Evolutionary conservation across 805 yeast species (phyloP).

Genomic region (Metschnikowia cerradonensis): DNA sequence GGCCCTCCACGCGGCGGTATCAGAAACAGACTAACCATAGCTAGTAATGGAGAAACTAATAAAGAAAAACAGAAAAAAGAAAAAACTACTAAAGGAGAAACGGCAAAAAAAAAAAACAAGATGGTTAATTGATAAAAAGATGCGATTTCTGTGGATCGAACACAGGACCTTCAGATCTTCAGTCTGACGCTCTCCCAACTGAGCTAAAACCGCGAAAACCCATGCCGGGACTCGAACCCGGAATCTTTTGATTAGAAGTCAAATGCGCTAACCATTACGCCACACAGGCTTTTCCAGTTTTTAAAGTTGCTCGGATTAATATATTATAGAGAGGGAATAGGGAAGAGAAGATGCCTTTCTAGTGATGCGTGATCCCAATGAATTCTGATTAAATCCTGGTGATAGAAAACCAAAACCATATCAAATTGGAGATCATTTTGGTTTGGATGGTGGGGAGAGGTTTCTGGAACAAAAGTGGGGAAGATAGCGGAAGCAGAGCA

Average conservation of each 20-base stretch:
- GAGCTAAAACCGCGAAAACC: constrained; percentile 27
- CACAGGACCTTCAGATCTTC: constrained; percentile 24
- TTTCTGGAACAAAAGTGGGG: neutral
- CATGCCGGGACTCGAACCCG: constrained; percentile 22
- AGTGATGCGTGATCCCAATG: too few species aligned
- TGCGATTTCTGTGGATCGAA: constrained; percentile 22
- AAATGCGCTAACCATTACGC: constrained; percentile 21
- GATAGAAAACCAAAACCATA: too few species aligned
- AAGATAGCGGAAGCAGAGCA: neutral
- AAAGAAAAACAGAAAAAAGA: neutral
- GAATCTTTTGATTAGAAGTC: constrained; percentile 21
- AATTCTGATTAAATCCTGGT: too few species aligned
- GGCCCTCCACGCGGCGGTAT: constrained; percentile 21
- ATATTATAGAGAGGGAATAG: too few species aligned
- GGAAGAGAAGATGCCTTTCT: too few species aligned
- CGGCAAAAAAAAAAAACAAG: too few species aligned
- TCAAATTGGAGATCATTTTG: too few species aligned
- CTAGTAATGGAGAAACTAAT: too few species aligned
- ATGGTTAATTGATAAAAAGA: neutral
- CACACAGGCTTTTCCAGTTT: constrained; percentile 14
- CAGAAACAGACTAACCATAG: neutral
- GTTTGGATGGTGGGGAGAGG: too few species aligned
- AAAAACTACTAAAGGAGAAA: too few species aligned
- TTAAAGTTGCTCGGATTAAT: neutral
- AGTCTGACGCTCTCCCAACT: constrained; percentile 33